These are phyloP conservation scores for Rhynchospora tenuis DNA, from an alignment of 176 grass and related monocot genomes.

Conservation along the genomic window DNA sequence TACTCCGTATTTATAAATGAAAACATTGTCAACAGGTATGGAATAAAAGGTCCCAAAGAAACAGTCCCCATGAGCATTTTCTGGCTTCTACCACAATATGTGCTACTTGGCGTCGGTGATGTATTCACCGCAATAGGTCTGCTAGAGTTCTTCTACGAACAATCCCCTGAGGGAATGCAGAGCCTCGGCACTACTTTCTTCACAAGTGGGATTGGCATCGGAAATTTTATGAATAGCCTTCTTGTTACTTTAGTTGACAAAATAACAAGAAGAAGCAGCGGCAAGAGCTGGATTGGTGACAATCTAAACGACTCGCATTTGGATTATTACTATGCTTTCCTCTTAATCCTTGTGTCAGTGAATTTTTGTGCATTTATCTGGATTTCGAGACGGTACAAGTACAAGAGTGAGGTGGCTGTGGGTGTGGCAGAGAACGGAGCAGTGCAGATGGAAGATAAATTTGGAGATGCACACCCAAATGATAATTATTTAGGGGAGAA, in stretches of 20 bases:
- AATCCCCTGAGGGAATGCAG: conserved; percentile 58
- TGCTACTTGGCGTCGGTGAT: conserved; percentile 46
- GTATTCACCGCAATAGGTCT: conserved; percentile 34
- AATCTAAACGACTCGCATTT: conserved; percentile 52
- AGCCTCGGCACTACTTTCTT: conserved; percentile 58
- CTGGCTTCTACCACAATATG: conserved; percentile 51
- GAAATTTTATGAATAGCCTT: conserved; percentile 51
- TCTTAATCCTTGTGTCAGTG: conserved; percentile 23
- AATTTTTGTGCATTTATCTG: conserved; percentile 30
- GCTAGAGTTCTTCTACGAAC: conserved; percentile 41
- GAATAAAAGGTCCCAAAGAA: conserved; percentile 19
- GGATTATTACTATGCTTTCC: conserved; percentile 63
- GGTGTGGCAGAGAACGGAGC: neutral
- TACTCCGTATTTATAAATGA: neutral
- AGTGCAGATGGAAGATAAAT: conserved; percentile 14
- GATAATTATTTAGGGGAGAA: conserved; percentile 21
- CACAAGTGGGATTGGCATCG: conserved; percentile 34
- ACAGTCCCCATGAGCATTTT: conserved; percentile 46
- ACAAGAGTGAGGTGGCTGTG: conserved; percentile 32
- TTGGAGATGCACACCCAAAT: neutral
- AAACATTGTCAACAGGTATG: neutral
- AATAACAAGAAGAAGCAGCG: conserved; percentile 15
- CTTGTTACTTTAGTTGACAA: conserved; percentile 31
- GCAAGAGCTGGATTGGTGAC: conserved; percentile 38
- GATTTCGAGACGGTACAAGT: conserved; percentile 25